These are phyloP conservation scores for Tolypocladium paradoxum DNA, from an alignment of 2,329 filamentous ascomycete genomes.

Conservation along the genomic window DNA sequence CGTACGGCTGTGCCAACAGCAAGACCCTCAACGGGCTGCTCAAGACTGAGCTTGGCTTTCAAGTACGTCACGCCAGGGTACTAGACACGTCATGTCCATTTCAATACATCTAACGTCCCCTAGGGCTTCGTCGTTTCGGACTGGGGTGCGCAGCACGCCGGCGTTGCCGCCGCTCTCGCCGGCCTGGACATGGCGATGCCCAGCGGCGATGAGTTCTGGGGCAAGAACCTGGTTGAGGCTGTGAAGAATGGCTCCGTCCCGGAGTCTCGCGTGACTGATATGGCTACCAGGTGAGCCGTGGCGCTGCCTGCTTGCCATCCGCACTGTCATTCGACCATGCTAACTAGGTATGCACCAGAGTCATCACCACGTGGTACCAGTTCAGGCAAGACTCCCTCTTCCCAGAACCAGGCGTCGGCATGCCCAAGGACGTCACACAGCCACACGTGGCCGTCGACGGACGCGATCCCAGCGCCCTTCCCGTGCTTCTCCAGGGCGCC, in stretches of 20 bases:
- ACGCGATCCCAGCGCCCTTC: constrained; percentile 31
- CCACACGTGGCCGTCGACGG: constrained; percentile 45
- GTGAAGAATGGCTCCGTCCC: constrained; percentile 50
- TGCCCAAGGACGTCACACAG: constrained; percentile 35
- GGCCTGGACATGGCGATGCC: constrained; percentile 69
- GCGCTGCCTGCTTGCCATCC: not conserved
- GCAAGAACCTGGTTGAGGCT: constrained; percentile 43
- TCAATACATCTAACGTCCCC: constrained; percentile 9
- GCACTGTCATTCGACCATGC: not conserved
- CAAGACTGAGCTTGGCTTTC: constrained; percentile 49
- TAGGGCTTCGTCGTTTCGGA: constrained; percentile 58
- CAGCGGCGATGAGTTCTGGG: constrained; percentile 27
- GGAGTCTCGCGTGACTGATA: constrained; percentile 46
- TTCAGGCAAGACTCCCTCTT: constrained; percentile 40
- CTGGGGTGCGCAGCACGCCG: constrained; percentile 56
- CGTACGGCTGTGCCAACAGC: constrained; percentile 60
- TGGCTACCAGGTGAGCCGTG: constrained; percentile 35
- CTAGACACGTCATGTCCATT: not conserved
- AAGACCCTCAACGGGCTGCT: constrained; percentile 56
- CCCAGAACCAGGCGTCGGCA: constrained; percentile 36
- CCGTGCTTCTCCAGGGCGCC: constrained; percentile 40
- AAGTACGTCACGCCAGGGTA: constrained; percentile 11
- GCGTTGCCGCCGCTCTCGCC: constrained; percentile 48
- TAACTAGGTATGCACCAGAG: constrained; percentile 12
- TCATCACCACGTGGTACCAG: constrained; percentile 46